Evolutionary conservation across 1,284 basidiomycete genomes (phyloP).

Genomic region (Fomitopsis betulina): DNA sequence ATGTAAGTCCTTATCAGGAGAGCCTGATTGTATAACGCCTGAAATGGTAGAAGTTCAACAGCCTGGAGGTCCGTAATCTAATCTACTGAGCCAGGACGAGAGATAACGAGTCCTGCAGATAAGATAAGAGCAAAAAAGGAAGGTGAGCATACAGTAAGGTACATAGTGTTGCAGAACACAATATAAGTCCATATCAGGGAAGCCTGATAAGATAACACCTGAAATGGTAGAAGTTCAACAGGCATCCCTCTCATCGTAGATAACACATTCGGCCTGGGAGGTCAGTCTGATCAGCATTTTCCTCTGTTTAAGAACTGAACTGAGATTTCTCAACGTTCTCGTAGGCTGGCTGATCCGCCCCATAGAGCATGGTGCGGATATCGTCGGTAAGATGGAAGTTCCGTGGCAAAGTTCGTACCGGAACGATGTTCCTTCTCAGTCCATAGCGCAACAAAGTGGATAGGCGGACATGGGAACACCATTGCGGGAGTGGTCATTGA

Average conservation of each 20-base stretch:
- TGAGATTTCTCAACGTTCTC: background rate
- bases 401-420: background rate
- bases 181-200: too few relatives aligned
- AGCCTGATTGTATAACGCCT: too few relatives aligned
- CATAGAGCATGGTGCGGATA: constrained; percentile 76
- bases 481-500: constrained; percentile 84
- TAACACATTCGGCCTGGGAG: constrained; percentile 88
- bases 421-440: constrained; percentile 34
- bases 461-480: constrained; percentile 86
- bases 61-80: too few relatives aligned
- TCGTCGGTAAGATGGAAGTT: constrained; percentile 47
- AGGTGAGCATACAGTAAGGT: too few relatives aligned
- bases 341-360: constrained; percentile 69
- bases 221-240: constrained; percentile 70
- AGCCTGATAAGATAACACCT: too few relatives aligned
- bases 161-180: too few relatives aligned
- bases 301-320: too few relatives aligned
- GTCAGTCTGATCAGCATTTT: constrained; percentile 21
- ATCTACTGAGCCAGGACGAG: too few relatives aligned
- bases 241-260: constrained; percentile 82
- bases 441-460: constrained; percentile 90
- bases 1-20: too few relatives aligned
- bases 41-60: too few relatives aligned
- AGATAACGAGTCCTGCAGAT: too few relatives aligned
- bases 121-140: too few relatives aligned